Evolutionary conservation across 2,329 filamentous ascomycete species (phyloP).

Genomic region (Simplicillium sp.): DNA sequence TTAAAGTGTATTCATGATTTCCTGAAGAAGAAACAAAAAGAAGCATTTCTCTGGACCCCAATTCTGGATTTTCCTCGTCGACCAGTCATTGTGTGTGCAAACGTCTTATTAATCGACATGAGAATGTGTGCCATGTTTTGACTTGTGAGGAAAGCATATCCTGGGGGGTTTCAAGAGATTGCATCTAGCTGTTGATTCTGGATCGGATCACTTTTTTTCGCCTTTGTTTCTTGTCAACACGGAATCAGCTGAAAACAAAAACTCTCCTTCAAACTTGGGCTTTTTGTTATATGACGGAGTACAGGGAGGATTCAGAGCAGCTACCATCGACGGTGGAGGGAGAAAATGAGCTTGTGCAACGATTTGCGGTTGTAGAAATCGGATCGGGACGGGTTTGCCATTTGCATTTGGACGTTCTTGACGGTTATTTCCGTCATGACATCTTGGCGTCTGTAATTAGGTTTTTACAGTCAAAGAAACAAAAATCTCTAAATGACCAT

Average conservation of each 20-base stretch:
- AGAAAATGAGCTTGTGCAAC: slow-evolving; percentile 19
- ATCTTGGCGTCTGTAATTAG: slow-evolving; percentile 59
- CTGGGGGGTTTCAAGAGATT: no score
- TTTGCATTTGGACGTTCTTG: slow-evolving; percentile 54
- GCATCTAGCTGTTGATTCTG: no score
- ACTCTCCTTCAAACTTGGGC: no score
- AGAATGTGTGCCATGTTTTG: no score
- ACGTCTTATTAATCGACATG: no score
- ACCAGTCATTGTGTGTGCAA: not conserved
- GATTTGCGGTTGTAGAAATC: slow-evolving; percentile 32
- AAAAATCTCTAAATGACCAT: slow-evolving; percentile 29
- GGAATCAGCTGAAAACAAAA: no score
- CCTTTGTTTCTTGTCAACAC: no score
- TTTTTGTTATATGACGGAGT: no score
- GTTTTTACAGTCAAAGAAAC: slow-evolving; percentile 49
- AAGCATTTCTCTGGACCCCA: not conserved
- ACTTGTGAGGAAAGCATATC: no score
- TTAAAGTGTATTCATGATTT: not conserved
- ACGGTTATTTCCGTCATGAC: slow-evolving; percentile 46
- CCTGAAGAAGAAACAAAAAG: not conserved
- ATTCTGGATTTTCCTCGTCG: slow-evolving; percentile 15
- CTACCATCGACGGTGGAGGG: not conserved
- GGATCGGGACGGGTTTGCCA: slow-evolving; percentile 49
- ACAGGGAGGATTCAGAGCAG: no score
- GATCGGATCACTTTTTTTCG: no score